Conservation (phyloP, 1,284 basidiomycete genomes). For the Cyathus pygmaeus region DNA sequence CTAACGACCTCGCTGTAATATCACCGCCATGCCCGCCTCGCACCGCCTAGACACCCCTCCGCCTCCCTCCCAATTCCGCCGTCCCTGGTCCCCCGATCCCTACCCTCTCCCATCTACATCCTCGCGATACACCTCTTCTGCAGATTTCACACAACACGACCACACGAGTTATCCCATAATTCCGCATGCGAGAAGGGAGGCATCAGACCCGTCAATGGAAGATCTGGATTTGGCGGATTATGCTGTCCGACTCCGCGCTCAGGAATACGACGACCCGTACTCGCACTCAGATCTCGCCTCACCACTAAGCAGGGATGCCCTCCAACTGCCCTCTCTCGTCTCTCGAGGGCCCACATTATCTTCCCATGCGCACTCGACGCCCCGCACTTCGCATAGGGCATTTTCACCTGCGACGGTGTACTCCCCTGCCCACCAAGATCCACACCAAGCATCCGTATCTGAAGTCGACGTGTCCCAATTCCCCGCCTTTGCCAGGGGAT, state of each 20-base stretch:
- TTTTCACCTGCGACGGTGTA: too few species aligned
- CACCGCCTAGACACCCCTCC: constrained; percentile 62
- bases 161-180: constrained; percentile 17
- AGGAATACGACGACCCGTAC: constrained; percentile 46
- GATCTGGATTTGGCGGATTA: constrained; percentile 78
- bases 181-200: constrained; percentile 49
- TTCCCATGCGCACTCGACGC: constrained; percentile 48
- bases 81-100: constrained; percentile 75
- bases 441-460: constrained; percentile 27
- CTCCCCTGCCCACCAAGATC: too few species aligned
- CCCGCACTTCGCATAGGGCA: constrained; percentile 29
- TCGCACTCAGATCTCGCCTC: constrained; percentile 39
- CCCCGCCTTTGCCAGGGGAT: constrained; percentile 67
- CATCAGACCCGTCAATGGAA: constrained; percentile 72
- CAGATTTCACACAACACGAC: constrained; percentile 24
- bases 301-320: constrained; percentile 43
- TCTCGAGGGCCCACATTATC: constrained; percentile 58
- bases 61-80: constrained; percentile 59
- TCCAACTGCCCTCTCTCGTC: constrained; percentile 56
- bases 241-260: constrained; percentile 56
- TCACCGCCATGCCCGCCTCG: constrained; percentile 43
- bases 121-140: too few species aligned
- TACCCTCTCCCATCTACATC: constrained; percentile 55
- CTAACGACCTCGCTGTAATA: constrained; percentile 21
- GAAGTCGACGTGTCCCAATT: constrained; percentile 70